phyloP scores from a whole-genome alignment of 441 rosid genomes.

The Aleurites moluccanus region DNA sequence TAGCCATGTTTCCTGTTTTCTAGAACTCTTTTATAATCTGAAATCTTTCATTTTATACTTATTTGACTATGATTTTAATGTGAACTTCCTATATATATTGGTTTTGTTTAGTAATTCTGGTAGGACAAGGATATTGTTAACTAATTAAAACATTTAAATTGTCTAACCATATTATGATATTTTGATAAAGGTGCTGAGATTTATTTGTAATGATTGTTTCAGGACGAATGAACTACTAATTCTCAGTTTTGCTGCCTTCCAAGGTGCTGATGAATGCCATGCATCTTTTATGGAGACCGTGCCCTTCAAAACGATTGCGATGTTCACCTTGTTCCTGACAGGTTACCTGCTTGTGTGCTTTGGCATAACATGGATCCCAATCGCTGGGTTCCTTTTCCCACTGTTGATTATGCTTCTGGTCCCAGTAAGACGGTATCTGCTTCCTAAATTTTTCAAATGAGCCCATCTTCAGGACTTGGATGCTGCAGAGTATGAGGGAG shows the following conservation, averaged over 20 bases:
- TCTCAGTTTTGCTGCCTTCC: conserved; percentile 19
- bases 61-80: not conserved
- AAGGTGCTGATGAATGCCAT: conserved; percentile 62
- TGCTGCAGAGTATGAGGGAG: conserved; percentile 79
- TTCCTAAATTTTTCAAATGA: conserved; percentile 66
- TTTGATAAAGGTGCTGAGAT: not conserved
- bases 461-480: conserved; percentile 78
- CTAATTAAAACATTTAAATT: not conserved
- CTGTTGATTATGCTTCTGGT: conserved; percentile 78
- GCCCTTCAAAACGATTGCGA: conserved; percentile 62
- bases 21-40: not conserved
- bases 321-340: conserved; percentile 69
- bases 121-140: not conserved
- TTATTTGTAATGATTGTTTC: conserved; percentile 12
- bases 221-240: conserved; percentile 15
- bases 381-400: conserved; percentile 79
- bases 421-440: conserved; percentile 65
- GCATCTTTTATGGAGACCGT: conserved; percentile 65
- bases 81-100: not conserved
- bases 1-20: not conserved
- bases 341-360: conserved; percentile 63
- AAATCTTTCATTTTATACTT: not conserved
- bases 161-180: not conserved
- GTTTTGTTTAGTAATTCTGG: not conserved
- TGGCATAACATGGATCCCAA: conserved; percentile 79